Evolutionary conservation across 2,329 filamentous ascomycete genomes (phyloP).

Genomic region (Penicillium frequentans): DNA sequence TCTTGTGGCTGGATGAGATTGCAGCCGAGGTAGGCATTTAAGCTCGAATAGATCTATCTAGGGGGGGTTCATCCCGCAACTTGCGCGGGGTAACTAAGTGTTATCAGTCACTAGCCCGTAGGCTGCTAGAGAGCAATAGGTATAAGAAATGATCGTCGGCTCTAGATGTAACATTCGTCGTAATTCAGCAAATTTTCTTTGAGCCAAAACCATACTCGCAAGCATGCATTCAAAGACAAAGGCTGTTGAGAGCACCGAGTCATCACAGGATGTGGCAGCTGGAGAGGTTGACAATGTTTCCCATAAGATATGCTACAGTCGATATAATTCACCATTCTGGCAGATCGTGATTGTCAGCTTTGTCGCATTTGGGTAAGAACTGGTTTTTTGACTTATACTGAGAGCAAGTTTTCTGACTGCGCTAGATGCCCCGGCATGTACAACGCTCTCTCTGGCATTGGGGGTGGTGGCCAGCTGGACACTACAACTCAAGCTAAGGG

Average conservation of each 20-base stretch:
- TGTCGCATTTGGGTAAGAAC: constrained; percentile 2
- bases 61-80: not conserved
- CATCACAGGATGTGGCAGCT: not conserved
- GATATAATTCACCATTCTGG: constrained; percentile 6
- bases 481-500: constrained; percentile 2
- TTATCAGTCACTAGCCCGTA: too few relatives aligned
- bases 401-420: too few relatives aligned
- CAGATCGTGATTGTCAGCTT: constrained; percentile 6
- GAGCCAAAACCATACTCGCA: not conserved
- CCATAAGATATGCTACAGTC: not conserved
- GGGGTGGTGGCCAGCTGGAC: constrained; percentile 3
- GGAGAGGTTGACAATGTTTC: not conserved
- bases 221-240: not conserved
- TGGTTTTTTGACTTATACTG: not conserved
- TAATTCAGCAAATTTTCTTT: too few relatives aligned
- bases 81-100: not conserved
- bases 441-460: constrained; percentile 5
- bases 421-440: constrained; percentile 3
- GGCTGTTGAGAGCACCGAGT: not conserved
- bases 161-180: too few relatives aligned
- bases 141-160: too few relatives aligned
- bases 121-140: too few relatives aligned
- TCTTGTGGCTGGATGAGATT: not conserved
- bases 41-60: not conserved
- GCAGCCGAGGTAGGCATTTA: not conserved